Evolutionary conservation across 2,329 filamentous ascomycete species (phyloP).

Genomic region (Aspergillus terreus): DNA sequence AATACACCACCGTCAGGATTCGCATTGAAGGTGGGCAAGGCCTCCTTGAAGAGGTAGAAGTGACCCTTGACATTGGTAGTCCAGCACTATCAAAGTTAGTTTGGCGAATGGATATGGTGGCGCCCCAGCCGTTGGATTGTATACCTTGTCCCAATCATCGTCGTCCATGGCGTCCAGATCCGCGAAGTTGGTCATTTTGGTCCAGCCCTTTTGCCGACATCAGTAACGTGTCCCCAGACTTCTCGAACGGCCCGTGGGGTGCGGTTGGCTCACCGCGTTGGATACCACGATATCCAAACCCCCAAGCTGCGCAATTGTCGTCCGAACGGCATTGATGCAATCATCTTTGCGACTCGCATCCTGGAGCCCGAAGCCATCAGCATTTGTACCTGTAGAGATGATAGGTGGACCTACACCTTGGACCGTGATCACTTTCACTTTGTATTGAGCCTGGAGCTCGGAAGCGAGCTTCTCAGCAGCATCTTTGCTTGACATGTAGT

Average conservation of each 20-base stretch:
- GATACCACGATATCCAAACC: constrained; percentile 74
- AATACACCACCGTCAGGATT: constrained; percentile 63
- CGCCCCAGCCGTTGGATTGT: neutral
- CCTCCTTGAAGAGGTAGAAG: constrained; percentile 53
- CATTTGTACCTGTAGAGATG: neutral
- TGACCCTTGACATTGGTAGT: constrained; percentile 59
- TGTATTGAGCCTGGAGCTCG: constrained; percentile 51
- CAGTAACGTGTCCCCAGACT: neutral
- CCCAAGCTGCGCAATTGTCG: constrained; percentile 59
- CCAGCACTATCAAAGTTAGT: constrained; percentile 48
- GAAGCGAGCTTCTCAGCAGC: constrained; percentile 58
- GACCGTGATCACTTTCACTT: constrained; percentile 53
- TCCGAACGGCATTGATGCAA: constrained; percentile 56
- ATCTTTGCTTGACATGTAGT: constrained; percentile 62
- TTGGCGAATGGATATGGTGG: neutral
- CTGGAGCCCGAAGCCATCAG: constrained; percentile 21
- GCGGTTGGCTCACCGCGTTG: constrained; percentile 56
- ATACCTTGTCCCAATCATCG: constrained; percentile 61
- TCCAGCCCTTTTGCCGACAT: constrained; percentile 53
- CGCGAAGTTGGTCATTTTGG: constrained; percentile 54
- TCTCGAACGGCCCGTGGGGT: neutral
- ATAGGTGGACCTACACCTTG: constrained; percentile 53
- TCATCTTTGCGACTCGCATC: constrained; percentile 62
- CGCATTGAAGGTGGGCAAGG: constrained; percentile 55
- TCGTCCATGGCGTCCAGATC: constrained; percentile 58